A percentile compares a stretch with the other conserved stretches of the same genome.
Evolutionary conservation across 2,329 filamentous ascomycete species (phyloP).

Genomic region (Aschersonia sp.): DNA sequence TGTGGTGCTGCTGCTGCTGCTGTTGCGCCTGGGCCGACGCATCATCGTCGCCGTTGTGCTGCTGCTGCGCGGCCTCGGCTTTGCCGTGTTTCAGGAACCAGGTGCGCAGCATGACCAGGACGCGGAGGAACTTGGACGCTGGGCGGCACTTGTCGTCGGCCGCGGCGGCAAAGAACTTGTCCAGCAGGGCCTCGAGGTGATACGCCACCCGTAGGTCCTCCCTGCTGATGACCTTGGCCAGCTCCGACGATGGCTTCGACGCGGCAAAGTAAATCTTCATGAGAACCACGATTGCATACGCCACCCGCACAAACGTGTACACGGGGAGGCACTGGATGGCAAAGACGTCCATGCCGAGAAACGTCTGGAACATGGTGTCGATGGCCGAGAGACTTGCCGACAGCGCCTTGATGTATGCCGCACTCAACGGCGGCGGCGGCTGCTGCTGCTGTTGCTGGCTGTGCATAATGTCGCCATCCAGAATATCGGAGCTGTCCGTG

Average conservation of each 20-base stretch:
- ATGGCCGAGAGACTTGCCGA: conserved; percentile 52
- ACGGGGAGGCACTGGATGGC: conserved; percentile 52
- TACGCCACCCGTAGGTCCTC: conserved; percentile 49
- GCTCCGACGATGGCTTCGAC: conserved; percentile 45
- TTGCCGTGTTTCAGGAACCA: conserved; percentile 48
- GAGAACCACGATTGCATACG: conserved; percentile 56
- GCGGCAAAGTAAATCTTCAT: conserved; percentile 62
- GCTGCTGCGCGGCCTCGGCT: neutral
- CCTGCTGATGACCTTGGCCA: conserved; percentile 55
- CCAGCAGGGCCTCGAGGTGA: conserved; percentile 56
- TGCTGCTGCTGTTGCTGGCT: conserved; percentile 20
- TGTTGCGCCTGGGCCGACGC: too few relatives aligned
- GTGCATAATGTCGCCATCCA: too few relatives aligned
- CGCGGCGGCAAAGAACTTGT: conserved; percentile 50
- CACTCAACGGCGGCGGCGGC: conserved; percentile 22
- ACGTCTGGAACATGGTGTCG: conserved; percentile 50
- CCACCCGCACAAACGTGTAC: conserved; percentile 56
- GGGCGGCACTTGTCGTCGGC: conserved; percentile 49
- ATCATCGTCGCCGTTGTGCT: conserved; percentile 2
- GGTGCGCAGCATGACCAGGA: conserved; percentile 52
- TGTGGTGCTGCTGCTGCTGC: neutral
- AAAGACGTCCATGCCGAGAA: conserved; percentile 43
- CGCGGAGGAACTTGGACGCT: conserved; percentile 54
- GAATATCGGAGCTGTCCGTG: conserved; percentile 29
- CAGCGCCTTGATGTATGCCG: conserved; percentile 50